Base-by-base conservation (phyloP, 495 filamentous ascomycete genomes). In the Neurospora intermedia region DNA sequence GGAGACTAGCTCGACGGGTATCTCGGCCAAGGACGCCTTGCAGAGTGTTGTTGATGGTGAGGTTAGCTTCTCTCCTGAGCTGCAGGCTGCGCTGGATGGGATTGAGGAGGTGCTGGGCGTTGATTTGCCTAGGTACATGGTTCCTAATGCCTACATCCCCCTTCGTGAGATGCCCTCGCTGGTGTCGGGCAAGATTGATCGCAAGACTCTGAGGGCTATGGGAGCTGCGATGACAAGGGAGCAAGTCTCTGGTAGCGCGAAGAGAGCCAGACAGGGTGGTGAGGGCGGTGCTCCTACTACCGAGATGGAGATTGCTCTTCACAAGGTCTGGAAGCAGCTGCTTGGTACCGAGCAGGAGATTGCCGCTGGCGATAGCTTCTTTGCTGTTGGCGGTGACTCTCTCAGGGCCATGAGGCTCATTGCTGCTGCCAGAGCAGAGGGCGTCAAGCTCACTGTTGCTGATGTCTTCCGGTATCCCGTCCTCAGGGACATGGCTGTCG, bases 111-210 rank as follows among this genome's bases (percentile, higher is more conserved):
- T 71, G 3, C 78, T 92, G 3, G 77, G 77, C 6, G 77, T 78
- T 18, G 72, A 81, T 43, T 73, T 87, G 1, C 84, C 85, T 0
- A 75, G 78, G 13, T 87, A 88, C 76, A 91, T 91, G 89, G 83
- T 91, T 20, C 90, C 90, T 6, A 82, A 86, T 3, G 83, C 88
- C 0, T 91, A 87, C 74, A 87, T 91, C 69, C 88, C 89, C 0
- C 75, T 91, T 1, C 78, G 79, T 31, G 79, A 83, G 45, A 84
- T 91, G 75, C 90, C 90, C 0, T 80, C 87, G 15, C 79, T 87
- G 5, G 84, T 85, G 0, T 89, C 89, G 0, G 87, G 83, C 6
- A 92, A 92, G 79, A 86, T 86, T 6, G 89, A 92, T 72, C 86
- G 89, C 38, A 87, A 88, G 72, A 82, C 82, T 10, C 83, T 92